Evolutionary conservation across 352 stramenopile genomes (phyloP).

Genomic region (Phytophthora crassamura): DNA sequence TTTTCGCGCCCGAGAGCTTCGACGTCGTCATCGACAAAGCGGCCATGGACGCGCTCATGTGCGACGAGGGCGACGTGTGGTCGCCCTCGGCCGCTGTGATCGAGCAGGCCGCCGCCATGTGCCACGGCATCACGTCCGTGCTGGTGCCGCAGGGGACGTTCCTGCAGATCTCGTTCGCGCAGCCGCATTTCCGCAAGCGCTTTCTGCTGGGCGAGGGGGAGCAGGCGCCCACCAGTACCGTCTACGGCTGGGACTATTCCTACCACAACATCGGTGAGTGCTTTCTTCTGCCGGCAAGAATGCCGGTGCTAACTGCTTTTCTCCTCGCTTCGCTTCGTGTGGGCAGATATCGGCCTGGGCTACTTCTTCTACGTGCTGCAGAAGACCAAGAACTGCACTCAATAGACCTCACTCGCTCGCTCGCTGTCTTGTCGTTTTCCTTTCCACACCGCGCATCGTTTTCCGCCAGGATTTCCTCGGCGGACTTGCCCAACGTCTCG

Average conservation of each 20-base stretch:
- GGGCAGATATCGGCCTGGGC: constrained; percentile 54
- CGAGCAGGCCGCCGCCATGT: constrained; percentile 59
- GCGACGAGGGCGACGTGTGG: constrained; percentile 80
- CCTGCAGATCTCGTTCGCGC: constrained; percentile 82
- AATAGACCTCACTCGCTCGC: constrained; percentile 7
- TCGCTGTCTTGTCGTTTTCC: neutral
- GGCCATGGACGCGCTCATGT: constrained; percentile 86
- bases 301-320: too few species aligned
- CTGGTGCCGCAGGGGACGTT: constrained; percentile 57
- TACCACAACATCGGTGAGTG: constrained; percentile 59
- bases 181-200: constrained; percentile 83
- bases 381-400: constrained; percentile 33
- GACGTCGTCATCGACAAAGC: constrained; percentile 88
- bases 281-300: too few species aligned
- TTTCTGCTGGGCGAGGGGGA: constrained; percentile 58
- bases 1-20: constrained; percentile 53
- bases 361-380: constrained; percentile 73
- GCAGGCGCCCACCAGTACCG: constrained; percentile 32
- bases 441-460: constrained; percentile 12
- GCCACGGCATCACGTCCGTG: constrained; percentile 49
- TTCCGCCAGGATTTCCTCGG: constrained; percentile 23
- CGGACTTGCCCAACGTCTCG: constrained; percentile 26
- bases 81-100: constrained; percentile 62
- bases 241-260: constrained; percentile 57
- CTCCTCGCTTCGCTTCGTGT: neutral